Conservation (phyloP, 805 yeast genomes). For the Candida silvatica region DNA sequence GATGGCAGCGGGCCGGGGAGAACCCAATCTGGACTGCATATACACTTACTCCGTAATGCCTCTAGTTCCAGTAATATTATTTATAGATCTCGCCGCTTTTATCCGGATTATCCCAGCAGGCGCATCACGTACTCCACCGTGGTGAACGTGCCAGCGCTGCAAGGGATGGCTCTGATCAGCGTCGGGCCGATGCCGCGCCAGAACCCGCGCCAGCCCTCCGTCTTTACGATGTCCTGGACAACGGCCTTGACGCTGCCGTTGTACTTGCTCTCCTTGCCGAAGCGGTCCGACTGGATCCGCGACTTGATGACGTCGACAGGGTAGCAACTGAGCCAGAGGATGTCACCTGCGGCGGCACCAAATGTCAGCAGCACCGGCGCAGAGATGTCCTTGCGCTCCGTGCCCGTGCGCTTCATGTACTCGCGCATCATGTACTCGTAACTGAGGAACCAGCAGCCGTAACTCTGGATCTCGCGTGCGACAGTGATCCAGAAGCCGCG, state of each 20-base stretch:
- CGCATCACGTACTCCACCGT: conserved; percentile 64
- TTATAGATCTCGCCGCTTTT: no score
- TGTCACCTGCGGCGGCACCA: conserved; percentile 65
- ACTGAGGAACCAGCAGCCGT: conserved; percentile 67
- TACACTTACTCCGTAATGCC: no score
- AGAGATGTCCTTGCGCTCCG: conserved; percentile 37
- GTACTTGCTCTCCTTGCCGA: conserved; percentile 35
- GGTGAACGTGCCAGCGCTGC: conserved; percentile 71
- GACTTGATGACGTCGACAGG: conserved; percentile 47
- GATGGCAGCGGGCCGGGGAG: no score
- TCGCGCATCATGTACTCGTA: conserved; percentile 47
- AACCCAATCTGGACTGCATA: no score
- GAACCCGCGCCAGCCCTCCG: conserved; percentile 42
- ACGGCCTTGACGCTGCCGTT: conserved; percentile 30
- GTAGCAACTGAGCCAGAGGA: conserved; percentile 50
- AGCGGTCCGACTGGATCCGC: conserved; percentile 44
- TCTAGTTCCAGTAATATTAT: no score
- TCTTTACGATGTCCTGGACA: conserved; percentile 28
- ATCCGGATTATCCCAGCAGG: conserved; percentile 37
- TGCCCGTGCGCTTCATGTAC: conserved; percentile 25
- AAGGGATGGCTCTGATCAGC: conserved; percentile 51
- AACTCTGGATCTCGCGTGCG: conserved; percentile 58
- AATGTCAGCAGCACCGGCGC: conserved; percentile 46
- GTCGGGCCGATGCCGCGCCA: conserved; percentile 60
- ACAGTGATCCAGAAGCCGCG: conserved; percentile 49